phyloP scores from a whole-genome alignment of 1,139 yeast species.

The Fermentozyma sake region DNA sequence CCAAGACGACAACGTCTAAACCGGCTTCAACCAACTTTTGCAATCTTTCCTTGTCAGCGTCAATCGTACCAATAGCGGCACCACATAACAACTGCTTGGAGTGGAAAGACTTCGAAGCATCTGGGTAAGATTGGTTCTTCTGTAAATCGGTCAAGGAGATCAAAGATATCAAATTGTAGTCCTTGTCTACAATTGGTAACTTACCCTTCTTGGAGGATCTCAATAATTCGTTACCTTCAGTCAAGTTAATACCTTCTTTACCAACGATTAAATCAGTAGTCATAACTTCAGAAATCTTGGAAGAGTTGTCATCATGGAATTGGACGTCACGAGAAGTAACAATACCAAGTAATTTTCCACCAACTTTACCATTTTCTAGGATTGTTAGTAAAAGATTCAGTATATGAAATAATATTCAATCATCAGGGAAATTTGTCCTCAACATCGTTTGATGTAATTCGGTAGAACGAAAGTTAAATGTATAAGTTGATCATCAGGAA shows the following conservation, averaged over 20 bases:
- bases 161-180: constrained; percentile 78
- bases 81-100: constrained; percentile 97
- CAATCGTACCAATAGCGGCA: constrained; percentile 96
- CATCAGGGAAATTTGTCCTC: constrained; percentile 60
- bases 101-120: constrained; percentile 87
- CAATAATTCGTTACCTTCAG: constrained; percentile 85
- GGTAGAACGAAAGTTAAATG: constrained; percentile 99
- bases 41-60: constrained; percentile 83
- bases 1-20: constrained; percentile 91
- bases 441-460: constrained; percentile 95
- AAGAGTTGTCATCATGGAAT: constrained; percentile 72
- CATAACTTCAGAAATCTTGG: constrained; percentile 76
- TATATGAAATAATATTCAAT: constrained; percentile 1
- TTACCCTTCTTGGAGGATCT: constrained; percentile 96
- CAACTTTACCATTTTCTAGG: constrained; percentile 77
- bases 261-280: constrained; percentile 86
- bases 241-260: constrained; percentile 69
- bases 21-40: constrained; percentile 89
- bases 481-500: constrained; percentile 58
- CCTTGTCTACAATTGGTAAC: constrained; percentile 81
- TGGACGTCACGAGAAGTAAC: constrained; percentile 96
- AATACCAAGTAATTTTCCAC: constrained; percentile 90
- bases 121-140: constrained; percentile 90
- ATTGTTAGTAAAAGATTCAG: constrained; percentile 20
- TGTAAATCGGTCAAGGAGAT: constrained; percentile 94